phyloP scores from a whole-genome alignment of 352 stramenopile genomes.

The Globisporangium cystogenes region DNA sequence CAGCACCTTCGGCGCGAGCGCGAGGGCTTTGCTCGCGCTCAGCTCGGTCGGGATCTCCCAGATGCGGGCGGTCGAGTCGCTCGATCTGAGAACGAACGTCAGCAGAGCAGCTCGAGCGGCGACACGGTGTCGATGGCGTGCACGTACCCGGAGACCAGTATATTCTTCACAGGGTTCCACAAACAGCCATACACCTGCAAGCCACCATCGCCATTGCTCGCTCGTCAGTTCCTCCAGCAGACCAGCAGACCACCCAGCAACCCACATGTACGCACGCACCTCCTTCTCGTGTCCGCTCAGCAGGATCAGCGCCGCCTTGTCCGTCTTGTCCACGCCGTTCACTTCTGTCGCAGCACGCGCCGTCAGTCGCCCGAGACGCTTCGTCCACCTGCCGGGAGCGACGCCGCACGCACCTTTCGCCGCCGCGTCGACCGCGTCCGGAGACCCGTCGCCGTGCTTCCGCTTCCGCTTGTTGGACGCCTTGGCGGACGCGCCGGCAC shows the following conservation, averaged over 20 bases:
- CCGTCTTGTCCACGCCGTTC: slow-evolving; percentile 61
- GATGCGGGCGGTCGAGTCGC: slow-evolving; percentile 93
- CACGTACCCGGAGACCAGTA: slow-evolving; percentile 90
- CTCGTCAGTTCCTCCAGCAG: background rate
- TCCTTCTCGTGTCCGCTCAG: slow-evolving; percentile 84
- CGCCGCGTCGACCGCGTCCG: slow-evolving; percentile 51
- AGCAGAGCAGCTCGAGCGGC: background rate
- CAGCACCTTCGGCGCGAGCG: slow-evolving; percentile 46
- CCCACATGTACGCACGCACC: slow-evolving; percentile 12
- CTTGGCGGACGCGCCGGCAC: slow-evolving; percentile 28
- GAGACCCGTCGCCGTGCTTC: slow-evolving; percentile 58
- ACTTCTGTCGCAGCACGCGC: slow-evolving; percentile 27
- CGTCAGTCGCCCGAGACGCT: slow-evolving; percentile 8
- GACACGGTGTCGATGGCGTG: background rate
- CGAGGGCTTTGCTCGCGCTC: slow-evolving; percentile 23
- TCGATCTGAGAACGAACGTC: slow-evolving; percentile 74
- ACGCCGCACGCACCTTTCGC: slow-evolving; percentile 40
- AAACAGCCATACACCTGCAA: slow-evolving; percentile 94
- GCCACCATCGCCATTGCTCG: background rate
- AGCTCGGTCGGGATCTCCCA: slow-evolving; percentile 88
- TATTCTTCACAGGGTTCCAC: slow-evolving; percentile 95
- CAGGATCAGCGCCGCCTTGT: slow-evolving; percentile 58
- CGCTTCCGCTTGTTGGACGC: slow-evolving; percentile 81
- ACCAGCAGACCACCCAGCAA: background rate
- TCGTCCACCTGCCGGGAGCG: background rate